Evolutionary conservation across 345 rosid species (phyloP), one percentile per base, ranked within the genome.

Genomic region (Eutrema heterophyllum): DNA sequence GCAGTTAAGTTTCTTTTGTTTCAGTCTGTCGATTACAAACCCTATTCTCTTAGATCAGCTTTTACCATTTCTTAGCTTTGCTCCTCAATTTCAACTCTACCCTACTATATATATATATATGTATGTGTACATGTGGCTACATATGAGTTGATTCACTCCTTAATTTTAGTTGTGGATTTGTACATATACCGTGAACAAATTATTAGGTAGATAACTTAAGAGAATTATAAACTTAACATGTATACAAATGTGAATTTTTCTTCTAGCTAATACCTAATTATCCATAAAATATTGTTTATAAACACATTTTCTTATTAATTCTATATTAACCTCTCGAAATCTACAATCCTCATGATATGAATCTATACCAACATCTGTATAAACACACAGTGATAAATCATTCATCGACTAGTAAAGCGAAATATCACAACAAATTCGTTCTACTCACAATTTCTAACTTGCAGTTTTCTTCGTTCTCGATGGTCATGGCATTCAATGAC

Each of bases 21-120:
- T 64, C 69, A 68, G 69, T 45, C 74, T 76, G 71, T 64, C 58
- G 29, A 27, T 70, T 76, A 55, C 75, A 55, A 62, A 69, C 52
- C 74, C 79, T 76, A 69, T 70, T 70, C 38, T 64, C 65, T 48
- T 54, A 29, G 2, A 27, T 63, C 79, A 69, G 71, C 71, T 69
- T 76, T 76, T 76, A 63, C 70, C 70, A 69, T 69, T 38, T 63
- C 75, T 10, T 69, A 69, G 79, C 53, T 43, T 46, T 18, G 16
- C 75, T 76, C 79, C 79, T 76, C 79, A 64, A 70, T 76, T 76
- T 76, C 79, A 76, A 69, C 70, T 70, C 75, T 63, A 63, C 59
- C 52, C 80, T 63, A 76, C 74, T 59, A 2, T 9, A 13, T 36
- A 45, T 46, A 12, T 5, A 6, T 48, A 5, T 48, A 6, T 50